Conservation (phyloP, 2,329 filamentous ascomycete genomes). For the Penicillium nordicum region DNA sequence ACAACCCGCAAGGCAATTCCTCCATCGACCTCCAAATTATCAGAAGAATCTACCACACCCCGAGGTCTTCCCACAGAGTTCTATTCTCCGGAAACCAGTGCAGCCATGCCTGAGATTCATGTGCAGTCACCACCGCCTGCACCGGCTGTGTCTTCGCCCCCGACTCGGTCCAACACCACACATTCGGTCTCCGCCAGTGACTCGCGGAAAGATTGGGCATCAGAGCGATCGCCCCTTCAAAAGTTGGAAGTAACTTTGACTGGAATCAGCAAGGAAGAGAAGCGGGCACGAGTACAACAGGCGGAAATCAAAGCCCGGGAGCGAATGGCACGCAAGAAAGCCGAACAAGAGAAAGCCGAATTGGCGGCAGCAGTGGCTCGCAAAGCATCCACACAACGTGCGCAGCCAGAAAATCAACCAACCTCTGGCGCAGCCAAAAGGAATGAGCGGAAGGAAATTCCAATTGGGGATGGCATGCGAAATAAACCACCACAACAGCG, state of each 20-base stretch:
- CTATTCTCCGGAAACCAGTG: slow-evolving; percentile 3
- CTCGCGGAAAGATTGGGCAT: slow-evolving; percentile 57
- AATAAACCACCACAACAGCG: slow-evolving; percentile 8
- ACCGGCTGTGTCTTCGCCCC: slow-evolving; percentile 13
- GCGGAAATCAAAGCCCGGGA: slow-evolving; percentile 73
- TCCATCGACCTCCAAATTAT: background rate
- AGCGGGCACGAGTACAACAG: slow-evolving; percentile 77
- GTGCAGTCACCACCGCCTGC: slow-evolving; percentile 10
- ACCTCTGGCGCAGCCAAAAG: background rate
- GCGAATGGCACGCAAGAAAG: slow-evolving; percentile 34
- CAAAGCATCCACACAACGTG: slow-evolving; percentile 4
- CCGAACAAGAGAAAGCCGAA: slow-evolving; percentile 20
- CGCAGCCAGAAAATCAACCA: slow-evolving; percentile 9
- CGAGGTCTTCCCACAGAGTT: slow-evolving; percentile 15
- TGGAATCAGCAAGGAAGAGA: slow-evolving; percentile 94
- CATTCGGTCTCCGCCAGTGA: slow-evolving; percentile 30
- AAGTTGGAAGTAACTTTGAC: slow-evolving; percentile 86
- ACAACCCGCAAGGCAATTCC: slow-evolving; percentile 14
- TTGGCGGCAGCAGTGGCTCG: background rate
- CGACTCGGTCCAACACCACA: slow-evolving; percentile 33
- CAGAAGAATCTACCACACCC: slow-evolving; percentile 20
- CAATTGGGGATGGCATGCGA: background rate
- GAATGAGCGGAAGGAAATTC: background rate
- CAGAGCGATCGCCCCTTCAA: slow-evolving; percentile 85
- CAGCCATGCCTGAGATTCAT: slow-evolving; percentile 13